Conservation (phyloP, 768 basidiomycete species). For the Rubroboletus pulcherrimus region DNA sequence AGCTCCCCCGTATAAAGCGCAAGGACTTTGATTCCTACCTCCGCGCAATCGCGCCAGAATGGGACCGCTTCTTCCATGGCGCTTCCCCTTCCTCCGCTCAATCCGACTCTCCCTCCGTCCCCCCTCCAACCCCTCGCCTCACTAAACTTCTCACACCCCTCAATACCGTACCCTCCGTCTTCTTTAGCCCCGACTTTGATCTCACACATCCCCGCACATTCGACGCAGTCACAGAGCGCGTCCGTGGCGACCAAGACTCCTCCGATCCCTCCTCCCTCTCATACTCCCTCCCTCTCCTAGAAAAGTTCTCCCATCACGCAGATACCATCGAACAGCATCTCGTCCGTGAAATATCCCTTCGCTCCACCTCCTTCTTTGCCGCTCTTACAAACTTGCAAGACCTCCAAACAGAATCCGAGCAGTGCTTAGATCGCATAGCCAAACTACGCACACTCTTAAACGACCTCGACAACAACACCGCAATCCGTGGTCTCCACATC, state of each 20-base stretch:
- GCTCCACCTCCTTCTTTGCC: conserved; percentile 93
- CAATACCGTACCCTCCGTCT: conserved; percentile 72
- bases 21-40: conserved; percentile 87
- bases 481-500: conserved; percentile 75
- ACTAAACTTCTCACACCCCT: conserved; percentile 61
- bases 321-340: conserved; percentile 95
- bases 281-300: conserved; percentile 71
- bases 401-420: conserved; percentile 83
- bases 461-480: conserved; percentile 73
- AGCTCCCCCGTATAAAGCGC: conserved; percentile 74
- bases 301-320: conserved; percentile 86
- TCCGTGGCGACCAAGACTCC: conserved; percentile 33
- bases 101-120: conserved; percentile 17
- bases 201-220: conserved; percentile 79
- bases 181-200: conserved; percentile 76
- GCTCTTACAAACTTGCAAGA: conserved; percentile 93
- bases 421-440: conserved; percentile 73
- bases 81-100: conserved; percentile 31
- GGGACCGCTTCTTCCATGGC: conserved; percentile 64
- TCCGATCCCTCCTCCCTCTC: conserved; percentile 61
- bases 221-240: conserved; percentile 66
- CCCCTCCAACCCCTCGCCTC: conserved; percentile 33
- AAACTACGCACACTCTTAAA: conserved; percentile 66
- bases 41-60: conserved; percentile 65
- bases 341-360: conserved; percentile 83